Evolutionary conservation across 1,284 basidiomycete genomes (phyloP), one percentile per base, ranked within the genome.

Genomic region (Stygiomarasmius scandens): DNA sequence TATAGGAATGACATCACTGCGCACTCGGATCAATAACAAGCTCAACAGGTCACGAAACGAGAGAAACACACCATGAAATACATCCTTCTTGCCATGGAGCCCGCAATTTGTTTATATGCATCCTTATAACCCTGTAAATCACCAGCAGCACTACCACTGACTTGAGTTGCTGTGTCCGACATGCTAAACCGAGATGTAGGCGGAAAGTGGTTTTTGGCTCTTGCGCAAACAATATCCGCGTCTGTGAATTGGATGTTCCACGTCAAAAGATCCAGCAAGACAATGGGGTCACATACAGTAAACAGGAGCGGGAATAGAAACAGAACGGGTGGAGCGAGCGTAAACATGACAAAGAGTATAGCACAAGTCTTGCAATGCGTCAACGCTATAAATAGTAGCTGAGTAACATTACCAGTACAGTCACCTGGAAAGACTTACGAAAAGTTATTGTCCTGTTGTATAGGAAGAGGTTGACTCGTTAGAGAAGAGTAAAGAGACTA

Each of bases 331-430:
- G 20, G 79, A 76, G 2, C 82, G 72, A 0, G 81, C 80, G 61
- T 84, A 85, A 11, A 82, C 77, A 57, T 83, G 82, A 63, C 80
- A 82, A 1, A 85, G 69, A 6, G 78, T 75, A 62, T 78, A 84
- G 2, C 79, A 79, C 1, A 85, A 64, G n/a, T 73, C 67, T 58
- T 82, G 80, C 38, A 82, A 58, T 4, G 68, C 71, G 62, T 82
- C 77, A 3, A 77, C 69, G 4, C 76, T 78, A 63, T 38, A 38
- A 24, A 11, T 22, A 8, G 23, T 20, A 36, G 52, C 34, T 48
- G 41, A 19, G 20, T 27, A 41, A 19, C 12, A 29, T 12, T 1
- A 11, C 50, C 6, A 34, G 2, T 19, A 6, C 50, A 36, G 5
- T 45, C 29, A 29, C 11, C 44, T 12, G 9, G 29, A 5, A 32